Conservation (phyloP, 192 early-diverging fungal genomes). For the Entrophospora sp. region DNA sequence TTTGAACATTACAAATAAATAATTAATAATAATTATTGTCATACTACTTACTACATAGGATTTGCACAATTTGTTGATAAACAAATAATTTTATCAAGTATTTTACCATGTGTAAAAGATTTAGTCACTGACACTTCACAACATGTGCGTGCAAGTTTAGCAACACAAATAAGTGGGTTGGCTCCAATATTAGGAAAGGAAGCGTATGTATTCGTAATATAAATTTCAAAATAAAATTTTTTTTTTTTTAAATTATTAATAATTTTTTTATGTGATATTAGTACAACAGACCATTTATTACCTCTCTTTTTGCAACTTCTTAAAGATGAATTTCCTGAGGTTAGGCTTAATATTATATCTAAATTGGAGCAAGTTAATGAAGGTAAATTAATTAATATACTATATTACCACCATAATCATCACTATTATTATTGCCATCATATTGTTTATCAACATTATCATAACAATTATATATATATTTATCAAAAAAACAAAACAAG, state of each 20-base stretch:
- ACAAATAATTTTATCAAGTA: constrained; percentile 67
- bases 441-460: neutral
- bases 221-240: constrained; percentile 1
- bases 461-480: neutral
- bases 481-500: too few relatives aligned
- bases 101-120: constrained; percentile 87
- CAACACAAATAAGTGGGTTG: constrained; percentile 91
- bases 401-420: too few relatives aligned
- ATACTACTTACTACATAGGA: constrained; percentile 20
- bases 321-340: constrained; percentile 96
- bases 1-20: neutral
- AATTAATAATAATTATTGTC: neutral
- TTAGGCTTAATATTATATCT: constrained; percentile 97
- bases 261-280: too few relatives aligned
- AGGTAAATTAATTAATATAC: constrained; percentile 35
- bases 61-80: constrained; percentile 66
- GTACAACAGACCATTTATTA: constrained; percentile 88
- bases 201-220: constrained; percentile 41
- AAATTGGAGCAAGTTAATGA: constrained; percentile 94
- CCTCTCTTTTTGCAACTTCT: constrained; percentile 94
- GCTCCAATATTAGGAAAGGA: constrained; percentile 94
- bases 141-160: constrained; percentile 91
- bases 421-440: too few relatives aligned
- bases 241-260: too few relatives aligned
- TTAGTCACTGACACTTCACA: constrained; percentile 94